Conservation (phyloP, 2,329 filamentous ascomycete species). For the Metarhizium rileyi region DNA sequence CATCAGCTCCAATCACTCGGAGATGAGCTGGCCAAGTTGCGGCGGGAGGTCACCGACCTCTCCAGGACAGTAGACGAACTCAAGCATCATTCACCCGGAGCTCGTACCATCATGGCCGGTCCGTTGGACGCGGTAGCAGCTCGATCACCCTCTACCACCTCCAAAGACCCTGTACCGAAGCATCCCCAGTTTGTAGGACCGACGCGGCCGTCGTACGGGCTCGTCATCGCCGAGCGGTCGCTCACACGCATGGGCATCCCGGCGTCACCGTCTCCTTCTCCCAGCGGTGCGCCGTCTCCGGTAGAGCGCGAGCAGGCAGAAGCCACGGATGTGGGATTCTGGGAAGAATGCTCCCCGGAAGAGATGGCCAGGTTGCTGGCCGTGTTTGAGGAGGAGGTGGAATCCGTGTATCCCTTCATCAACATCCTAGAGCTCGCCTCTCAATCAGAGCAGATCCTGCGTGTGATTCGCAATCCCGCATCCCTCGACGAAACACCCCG, state of each 20-base stretch:
- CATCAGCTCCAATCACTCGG: constrained; percentile 14
- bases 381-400: constrained; percentile 30
- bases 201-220: constrained; percentile 24
- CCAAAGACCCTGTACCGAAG: constrained; percentile 16
- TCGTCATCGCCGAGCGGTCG: constrained; percentile 25
- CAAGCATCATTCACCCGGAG: constrained; percentile 12
- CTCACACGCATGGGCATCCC: constrained; percentile 27
- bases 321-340: constrained; percentile 12
- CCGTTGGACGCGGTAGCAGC: constrained; percentile 7
- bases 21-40: constrained; percentile 19
- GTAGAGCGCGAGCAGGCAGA: constrained; percentile 5
- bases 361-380: constrained; percentile 24
- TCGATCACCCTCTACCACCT: constrained; percentile 11
- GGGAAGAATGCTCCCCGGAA: constrained; percentile 13
- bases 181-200: constrained; percentile 27
- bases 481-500: background rate
- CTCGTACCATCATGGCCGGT: constrained; percentile 8
- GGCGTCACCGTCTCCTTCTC: constrained; percentile 14
- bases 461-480: constrained; percentile 10
- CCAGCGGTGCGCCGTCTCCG: constrained; percentile 15
- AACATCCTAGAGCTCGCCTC: constrained; percentile 18
- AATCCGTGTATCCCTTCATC: constrained; percentile 25
- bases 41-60: constrained; percentile 20
- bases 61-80: constrained; percentile 18
- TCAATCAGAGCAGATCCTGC: constrained; percentile 17